Evolutionary conservation across 306 rosid genomes (phyloP).

Genomic region (Benincasa hispida): DNA sequence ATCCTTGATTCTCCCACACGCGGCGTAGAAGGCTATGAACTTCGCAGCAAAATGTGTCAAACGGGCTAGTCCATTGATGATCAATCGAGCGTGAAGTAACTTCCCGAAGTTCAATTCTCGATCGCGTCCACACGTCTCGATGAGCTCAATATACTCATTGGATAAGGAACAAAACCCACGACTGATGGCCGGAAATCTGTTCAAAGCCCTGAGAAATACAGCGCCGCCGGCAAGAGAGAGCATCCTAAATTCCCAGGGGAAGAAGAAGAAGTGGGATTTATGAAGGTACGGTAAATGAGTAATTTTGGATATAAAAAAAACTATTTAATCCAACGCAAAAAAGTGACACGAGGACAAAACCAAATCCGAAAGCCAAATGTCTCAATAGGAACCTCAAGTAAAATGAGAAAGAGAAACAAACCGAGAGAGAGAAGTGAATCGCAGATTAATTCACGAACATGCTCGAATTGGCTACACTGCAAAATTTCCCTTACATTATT

Average conservation of each 20-base stretch:
- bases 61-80: constrained; percentile 36
- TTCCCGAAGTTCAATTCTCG: constrained; percentile 36
- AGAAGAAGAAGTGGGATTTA: not conserved
- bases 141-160: constrained; percentile 24
- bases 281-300: not conserved
- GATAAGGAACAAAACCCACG: constrained; percentile 24
- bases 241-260: constrained; percentile 6
- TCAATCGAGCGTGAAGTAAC: constrained; percentile 66
- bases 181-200: constrained; percentile 10
- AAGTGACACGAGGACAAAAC: not conserved
- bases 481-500: constrained; percentile 6
- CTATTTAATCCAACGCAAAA: not conserved
- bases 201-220: not conserved
- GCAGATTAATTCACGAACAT: constrained; percentile 28
- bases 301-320: not conserved
- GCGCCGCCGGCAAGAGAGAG: constrained; percentile 4
- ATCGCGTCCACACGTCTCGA: constrained; percentile 28
- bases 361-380: constrained; percentile 9
- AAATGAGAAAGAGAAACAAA: constrained; percentile 14
- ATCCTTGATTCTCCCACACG: constrained; percentile 33
- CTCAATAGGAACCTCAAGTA: not conserved
- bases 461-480: constrained; percentile 29
- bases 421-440: constrained; percentile 3
- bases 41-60: constrained; percentile 43
- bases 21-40: constrained; percentile 34